Evolutionary conservation across 768 basidiomycete genomes (phyloP), one percentile per base, ranked within the genome.

Genomic region (Auricularia cornea): DNA sequence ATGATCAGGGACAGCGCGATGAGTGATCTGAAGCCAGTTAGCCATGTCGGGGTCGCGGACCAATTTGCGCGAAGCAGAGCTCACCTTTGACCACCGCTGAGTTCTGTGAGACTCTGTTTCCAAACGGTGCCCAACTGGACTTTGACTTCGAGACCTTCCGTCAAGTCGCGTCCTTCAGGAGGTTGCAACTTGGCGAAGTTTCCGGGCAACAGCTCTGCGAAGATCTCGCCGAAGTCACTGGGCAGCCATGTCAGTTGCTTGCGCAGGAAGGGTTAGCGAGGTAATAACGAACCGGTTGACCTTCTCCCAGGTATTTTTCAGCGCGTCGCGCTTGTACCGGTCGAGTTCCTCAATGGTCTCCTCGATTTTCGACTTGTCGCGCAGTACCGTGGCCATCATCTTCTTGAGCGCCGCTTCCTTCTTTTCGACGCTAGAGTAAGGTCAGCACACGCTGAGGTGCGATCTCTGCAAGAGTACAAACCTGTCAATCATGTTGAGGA

Each of bases 1-100:
- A 99, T 96, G 78, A 98, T 98, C 41, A 99, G 82, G 14, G 96
- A 98, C 1, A 99, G 83, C 0, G 97, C 97, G 70, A 99, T 98
- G 67, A 99, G 83, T 0, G 97, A 99, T 67, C 95, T 98, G 68
- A 28, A 48, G 41, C 32, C 51, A n/a, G n/a, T n/a, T n/a, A n/a
- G n/a, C n/a, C n/a, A n/a, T n/a, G n/a, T n/a, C n/a, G n/a, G n/a
- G n/a, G n/a, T n/a, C n/a, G n/a, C n/a, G n/a, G n/a, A n/a, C n/a
- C n/a, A n/a, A n/a, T n/a, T n/a, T n/a, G n/a, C 57, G 16, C 2
- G n/a, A 28, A 59, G 3, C 16, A 57, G 12, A 23, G 30, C 86
- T 64, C 65, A 94, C 93, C 97, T 80, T 79, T 99, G 97, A 12
- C 97, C 97, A 64, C 97, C 97, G 69, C 93, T 96, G 61, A 99